A percentile compares a stretch with the other conserved stretches of the same genome.
These are phyloP conservation scores for Cryptosporidium sp. DNA, from an alignment of 169 alveolate genomes.

Conservation along the genomic window DNA sequence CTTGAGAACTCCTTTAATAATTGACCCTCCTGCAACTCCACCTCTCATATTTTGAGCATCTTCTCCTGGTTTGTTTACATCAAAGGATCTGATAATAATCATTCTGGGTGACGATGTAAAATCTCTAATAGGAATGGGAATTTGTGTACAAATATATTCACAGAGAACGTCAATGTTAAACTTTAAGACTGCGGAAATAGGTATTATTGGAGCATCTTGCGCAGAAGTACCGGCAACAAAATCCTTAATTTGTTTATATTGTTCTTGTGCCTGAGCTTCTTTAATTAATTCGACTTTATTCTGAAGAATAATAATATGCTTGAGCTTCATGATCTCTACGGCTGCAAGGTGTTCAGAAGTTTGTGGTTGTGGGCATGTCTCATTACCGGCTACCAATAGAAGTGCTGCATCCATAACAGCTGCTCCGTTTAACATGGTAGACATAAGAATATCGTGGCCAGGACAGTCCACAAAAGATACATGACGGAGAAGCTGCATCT, in stretches of 20 bases:
- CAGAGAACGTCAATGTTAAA: conserved; percentile 97
- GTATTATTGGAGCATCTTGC: conserved; percentile 97
- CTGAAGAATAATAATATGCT: conserved; percentile 96
- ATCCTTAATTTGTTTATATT: conserved; percentile 93
- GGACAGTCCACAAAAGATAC: conserved; percentile 99
- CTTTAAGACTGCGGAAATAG: conserved; percentile 95
- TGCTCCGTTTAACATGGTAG: conserved; percentile 99
- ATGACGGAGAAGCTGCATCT: conserved; percentile 92
- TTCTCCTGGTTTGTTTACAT: conserved; percentile 99
- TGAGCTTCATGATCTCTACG: conserved; percentile 97
- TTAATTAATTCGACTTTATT: conserved; percentile 98
- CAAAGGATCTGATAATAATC: conserved; percentile 98
- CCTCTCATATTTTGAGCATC: conserved; percentile 96
- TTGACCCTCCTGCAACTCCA: conserved; percentile 99
- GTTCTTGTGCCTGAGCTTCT: conserved; percentile 94
- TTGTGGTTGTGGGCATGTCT: conserved; percentile 97
- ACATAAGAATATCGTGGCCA: conserved; percentile 99
- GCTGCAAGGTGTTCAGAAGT: conserved; percentile 99
- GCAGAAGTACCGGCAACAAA: conserved; percentile 96
- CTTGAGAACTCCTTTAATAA: conserved; percentile 95
- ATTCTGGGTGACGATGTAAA: conserved; percentile 97
- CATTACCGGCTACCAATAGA: conserved; percentile 95
- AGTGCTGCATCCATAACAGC: conserved; percentile 99
- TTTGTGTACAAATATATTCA: conserved; percentile 93
- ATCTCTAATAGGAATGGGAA: conserved; percentile 98